Evolutionary conservation across 139 green algal species (phyloP).

Genomic region (Micractinium conductrix): DNA sequence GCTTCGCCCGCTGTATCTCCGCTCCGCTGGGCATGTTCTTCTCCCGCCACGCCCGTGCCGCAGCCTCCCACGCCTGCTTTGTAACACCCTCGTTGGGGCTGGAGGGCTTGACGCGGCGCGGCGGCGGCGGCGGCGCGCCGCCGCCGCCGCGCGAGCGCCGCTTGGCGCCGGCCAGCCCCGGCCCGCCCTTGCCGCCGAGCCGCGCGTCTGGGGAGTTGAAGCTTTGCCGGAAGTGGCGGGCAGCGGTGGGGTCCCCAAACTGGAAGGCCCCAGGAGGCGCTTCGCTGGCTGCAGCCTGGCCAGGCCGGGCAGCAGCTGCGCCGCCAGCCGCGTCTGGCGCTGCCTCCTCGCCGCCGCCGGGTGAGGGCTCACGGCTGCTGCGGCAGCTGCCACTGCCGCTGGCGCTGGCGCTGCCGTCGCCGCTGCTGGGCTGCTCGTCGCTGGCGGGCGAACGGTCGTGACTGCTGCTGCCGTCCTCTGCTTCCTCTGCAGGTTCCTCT

Average conservation of each 20-base stretch:
- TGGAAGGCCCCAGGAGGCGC: background rate
- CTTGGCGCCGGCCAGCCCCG: background rate
- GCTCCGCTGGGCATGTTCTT: constrained; percentile 34
- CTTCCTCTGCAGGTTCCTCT: too few relatives aligned
- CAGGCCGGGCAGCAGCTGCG: background rate
- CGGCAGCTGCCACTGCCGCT: background rate
- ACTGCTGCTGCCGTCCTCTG: too few relatives aligned
- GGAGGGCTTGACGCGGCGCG: background rate
- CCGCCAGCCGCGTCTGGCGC: background rate
- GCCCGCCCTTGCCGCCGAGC: too few relatives aligned
- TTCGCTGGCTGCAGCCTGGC: background rate
- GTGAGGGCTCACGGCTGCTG: background rate
- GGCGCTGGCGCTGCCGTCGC: too few relatives aligned
- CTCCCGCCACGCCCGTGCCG: constrained; percentile 35
- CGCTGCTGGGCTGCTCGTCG: too few relatives aligned
- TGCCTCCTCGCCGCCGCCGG: background rate
- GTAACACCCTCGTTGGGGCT: background rate
- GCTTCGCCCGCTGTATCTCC: background rate
- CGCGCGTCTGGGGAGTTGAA: background rate
- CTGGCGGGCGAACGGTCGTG: too few relatives aligned
- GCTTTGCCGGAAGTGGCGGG: constrained; percentile 1
- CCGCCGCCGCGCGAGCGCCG: background rate
- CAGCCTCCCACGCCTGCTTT: constrained; percentile 32
- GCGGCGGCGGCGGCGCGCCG: background rate
- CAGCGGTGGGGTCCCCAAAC: constrained; percentile 9